Evolutionary conservation across 345 rosid genomes (phyloP).

Genomic region (Kandelia obovata): DNA sequence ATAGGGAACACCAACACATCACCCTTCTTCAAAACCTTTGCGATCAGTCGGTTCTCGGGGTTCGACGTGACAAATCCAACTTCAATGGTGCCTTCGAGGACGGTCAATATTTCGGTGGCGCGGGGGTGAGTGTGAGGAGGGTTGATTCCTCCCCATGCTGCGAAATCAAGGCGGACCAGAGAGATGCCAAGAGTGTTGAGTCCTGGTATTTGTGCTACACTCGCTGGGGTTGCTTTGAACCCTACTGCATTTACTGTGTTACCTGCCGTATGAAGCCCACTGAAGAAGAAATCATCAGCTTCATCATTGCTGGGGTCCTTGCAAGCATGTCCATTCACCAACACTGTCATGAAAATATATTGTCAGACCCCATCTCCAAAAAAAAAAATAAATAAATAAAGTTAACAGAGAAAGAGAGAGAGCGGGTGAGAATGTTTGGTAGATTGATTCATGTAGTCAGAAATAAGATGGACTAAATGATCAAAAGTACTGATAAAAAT

Average conservation of each 20-base stretch:
- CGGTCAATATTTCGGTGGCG: not conserved
- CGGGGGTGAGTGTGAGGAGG: conserved; percentile 4
- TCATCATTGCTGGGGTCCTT: not conserved
- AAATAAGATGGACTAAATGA: no score
- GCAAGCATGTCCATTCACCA: not conserved
- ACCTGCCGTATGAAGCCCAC: not conserved
- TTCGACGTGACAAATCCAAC: not conserved
- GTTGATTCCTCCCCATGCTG: conserved; percentile 6
- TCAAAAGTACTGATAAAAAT: no score
- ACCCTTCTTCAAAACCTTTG: not conserved
- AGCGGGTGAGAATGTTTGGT: no score
- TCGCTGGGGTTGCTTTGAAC: not conserved
- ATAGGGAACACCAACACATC: conserved; percentile 10
- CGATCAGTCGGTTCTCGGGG: not conserved
- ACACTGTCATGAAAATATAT: not conserved
- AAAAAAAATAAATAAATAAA: no score
- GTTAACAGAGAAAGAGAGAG: no score
- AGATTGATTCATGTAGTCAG: no score
- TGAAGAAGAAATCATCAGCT: conserved; percentile 1
- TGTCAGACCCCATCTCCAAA: no score
- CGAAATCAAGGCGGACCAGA: not conserved
- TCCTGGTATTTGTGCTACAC: not conserved
- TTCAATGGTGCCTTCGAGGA: conserved; percentile 3
- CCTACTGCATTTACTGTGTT: conserved; percentile 1
- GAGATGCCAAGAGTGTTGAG: conserved; percentile 9